Evolutionary conservation across 2,329 filamentous ascomycete genomes (phyloP), one percentile per base, ranked within the genome.

Genomic region (Fusarium pseudoanthophilum): DNA sequence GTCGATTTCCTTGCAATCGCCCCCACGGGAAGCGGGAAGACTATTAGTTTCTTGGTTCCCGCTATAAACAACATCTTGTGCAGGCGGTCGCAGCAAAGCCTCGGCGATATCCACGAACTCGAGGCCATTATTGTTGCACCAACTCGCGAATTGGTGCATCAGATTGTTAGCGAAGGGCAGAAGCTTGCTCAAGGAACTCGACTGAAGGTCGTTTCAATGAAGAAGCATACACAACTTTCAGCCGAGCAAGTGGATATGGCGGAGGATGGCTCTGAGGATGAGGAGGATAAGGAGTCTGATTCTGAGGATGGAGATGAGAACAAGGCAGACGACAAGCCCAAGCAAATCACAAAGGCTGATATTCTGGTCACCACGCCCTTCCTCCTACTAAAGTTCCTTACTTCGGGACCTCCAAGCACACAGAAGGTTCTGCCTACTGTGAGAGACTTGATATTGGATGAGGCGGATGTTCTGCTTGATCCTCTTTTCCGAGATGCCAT

Each of bases 11-110:
- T 99, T 71, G 93, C 94, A 0, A 91, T 98, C 48, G 96, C 96
- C 7, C 96, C 96, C 3, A 99, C 96, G 0, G 96, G 96, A 30
- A 98, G 95, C 80, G 96, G 96, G 49, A 99, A 99, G 86, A 99
- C 96, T 0, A 85, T 99, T 72, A 94, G 95, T 24, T 99, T 98
- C 78, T 83, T 98, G 77, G 93, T 99, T 46, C 95, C 95, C 0
- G 88, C 95, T 7, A 91, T 99, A 76, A 92, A 97, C 79, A 88
- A 89, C 51, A 91, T 97, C 46, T 85, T 93, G 74, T 86, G 87
- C 69, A 83, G 88, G 60, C 83, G 88, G 46, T 85, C 87, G 2
- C 83, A 86, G 43, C 83, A 86, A 75, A 81, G 85, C 8, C 46
- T 79, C 9, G 60, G 77, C 11, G 76, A 73, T 4, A 74, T 80